Evolutionary conservation across 805 yeast genomes (phyloP).

Genomic region (Dipodascus albidus): DNA sequence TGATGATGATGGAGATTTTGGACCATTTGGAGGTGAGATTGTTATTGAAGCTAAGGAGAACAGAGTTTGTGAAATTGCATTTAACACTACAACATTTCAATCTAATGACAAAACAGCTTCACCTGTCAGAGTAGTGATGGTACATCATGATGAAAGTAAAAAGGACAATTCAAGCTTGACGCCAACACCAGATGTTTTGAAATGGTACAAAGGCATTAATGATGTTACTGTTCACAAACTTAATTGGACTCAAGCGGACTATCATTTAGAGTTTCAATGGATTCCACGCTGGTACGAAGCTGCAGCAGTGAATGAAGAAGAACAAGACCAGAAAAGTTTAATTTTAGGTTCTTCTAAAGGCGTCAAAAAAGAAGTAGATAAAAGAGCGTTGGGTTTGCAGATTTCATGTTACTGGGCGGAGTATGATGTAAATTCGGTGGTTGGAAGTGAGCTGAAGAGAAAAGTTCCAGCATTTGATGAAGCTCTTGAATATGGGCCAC

Average conservation of each 20-base stretch:
- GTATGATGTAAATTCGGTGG: constrained; percentile 33
- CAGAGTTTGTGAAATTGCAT: constrained; percentile 51
- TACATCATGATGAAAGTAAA: constrained; percentile 17
- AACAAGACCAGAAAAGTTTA: not conserved
- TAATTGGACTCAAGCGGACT: constrained; percentile 40
- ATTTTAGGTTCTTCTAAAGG: not conserved
- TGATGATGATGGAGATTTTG: constrained; percentile 36
- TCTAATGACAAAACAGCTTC: constrained; percentile 29
- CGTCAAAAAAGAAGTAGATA: not conserved
- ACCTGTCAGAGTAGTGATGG: constrained; percentile 53
- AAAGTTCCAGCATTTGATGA: constrained; percentile 66
- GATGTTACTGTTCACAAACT: constrained; percentile 53
- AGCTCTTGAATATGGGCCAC: constrained; percentile 54
- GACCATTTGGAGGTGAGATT: constrained; percentile 55
- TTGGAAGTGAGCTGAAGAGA: constrained; percentile 26
- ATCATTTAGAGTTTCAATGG: constrained; percentile 66
- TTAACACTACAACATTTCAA: constrained; percentile 38
- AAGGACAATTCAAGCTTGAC: constrained; percentile 2
- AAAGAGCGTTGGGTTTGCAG: constrained; percentile 25
- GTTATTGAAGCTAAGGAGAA: constrained; percentile 46
- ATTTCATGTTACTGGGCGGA: constrained; percentile 76
- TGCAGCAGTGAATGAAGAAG: constrained; percentile 21
- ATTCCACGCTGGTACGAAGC: constrained; percentile 47
- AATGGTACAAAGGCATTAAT: constrained; percentile 52
- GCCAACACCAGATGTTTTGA: constrained; percentile 30